Conservation (phyloP, 305 asterid species). For the Fraxinus xanthoxyloides region DNA sequence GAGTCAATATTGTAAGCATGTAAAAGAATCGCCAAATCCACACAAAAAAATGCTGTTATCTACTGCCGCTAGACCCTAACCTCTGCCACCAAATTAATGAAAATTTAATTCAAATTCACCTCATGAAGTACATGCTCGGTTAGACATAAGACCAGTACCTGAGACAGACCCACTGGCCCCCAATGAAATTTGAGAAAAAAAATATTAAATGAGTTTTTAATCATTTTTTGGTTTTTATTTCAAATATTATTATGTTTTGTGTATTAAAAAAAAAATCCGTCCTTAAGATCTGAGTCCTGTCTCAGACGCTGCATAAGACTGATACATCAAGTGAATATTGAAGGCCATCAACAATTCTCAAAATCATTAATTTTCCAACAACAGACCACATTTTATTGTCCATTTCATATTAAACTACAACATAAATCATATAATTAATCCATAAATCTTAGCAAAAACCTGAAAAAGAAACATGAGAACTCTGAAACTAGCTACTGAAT, state of each 20-base stretch:
- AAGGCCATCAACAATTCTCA: not conserved
- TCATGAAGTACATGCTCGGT: too few relatives aligned
- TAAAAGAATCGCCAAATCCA: not conserved
- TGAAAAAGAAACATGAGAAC: not conserved
- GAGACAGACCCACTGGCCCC: too few relatives aligned
- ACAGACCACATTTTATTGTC: not conserved
- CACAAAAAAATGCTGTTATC: not conserved
- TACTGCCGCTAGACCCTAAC: not conserved
- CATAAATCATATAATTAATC: not conserved
- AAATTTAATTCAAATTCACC: slow-evolving; percentile 1
- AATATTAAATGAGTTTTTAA: too few relatives aligned
- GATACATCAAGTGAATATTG: not conserved
- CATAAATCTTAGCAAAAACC: not conserved
- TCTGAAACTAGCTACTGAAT: slow-evolving; percentile 12
- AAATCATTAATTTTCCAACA: not conserved
- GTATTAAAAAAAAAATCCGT: too few relatives aligned
- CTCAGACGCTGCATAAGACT: not conserved
- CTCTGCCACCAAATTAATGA: not conserved
- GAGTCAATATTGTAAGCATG: not conserved
- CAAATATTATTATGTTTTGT: too few relatives aligned
- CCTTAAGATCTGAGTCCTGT: too few relatives aligned
- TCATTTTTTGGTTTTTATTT: too few relatives aligned
- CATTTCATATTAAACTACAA: not conserved
- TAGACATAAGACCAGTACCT: too few relatives aligned
- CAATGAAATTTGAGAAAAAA: too few relatives aligned